Evolutionary conservation across 768 basidiomycete species (phyloP), one percentile per base, ranked within the genome.

Genomic region (Paxillus involutus): DNA sequence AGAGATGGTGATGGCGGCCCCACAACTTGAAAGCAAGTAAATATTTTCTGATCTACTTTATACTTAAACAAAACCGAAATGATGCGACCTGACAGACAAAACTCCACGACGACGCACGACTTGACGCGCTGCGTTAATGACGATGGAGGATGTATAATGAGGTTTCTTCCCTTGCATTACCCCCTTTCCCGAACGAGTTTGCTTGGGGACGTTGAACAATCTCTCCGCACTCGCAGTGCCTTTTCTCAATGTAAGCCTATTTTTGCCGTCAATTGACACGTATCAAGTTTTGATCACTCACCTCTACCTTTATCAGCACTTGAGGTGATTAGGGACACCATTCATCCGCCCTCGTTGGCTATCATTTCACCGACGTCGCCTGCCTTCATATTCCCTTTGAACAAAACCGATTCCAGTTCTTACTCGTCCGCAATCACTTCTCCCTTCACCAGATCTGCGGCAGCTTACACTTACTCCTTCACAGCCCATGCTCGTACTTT

Each of bases 201-300:
- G 70, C 66, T 64, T 24, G 49, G 46, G 52, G 53, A 47, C 52
- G 39, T 58, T 49, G 65, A 65, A 71, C 75, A 71, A 83, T 80
- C 86, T 49, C 77, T 83, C 66, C 87, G 88, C 75, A 89, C 87
- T 69, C 86, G 85, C 77, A 85, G 88, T 77, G 85, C 80, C 77
- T 80, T 77, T 59, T 71, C 79, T 68, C 76, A 75, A 66, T 70
- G 78, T 77, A 51, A 74, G 76, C 70, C 29, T 39, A 43, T 21
- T 36, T 39, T 14, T 29, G 19, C 0, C 14, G 24, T 13, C 33
- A 12, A 47, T 44, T 49, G 2, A 42, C 19, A 0, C 44, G 32
- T 33, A 47, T 62, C 47, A 16, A 11, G 8, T 10, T 0, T 60
- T 56, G 10, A 60, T 16, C 53, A 49, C 67, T 62, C 60, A 62